Percentiles rank a stretch among this genome's conserved stretches.
These are phyloP conservation scores for Spathaspora girioi DNA, from an alignment of 805 yeast species.

Conservation along the genomic window DNA sequence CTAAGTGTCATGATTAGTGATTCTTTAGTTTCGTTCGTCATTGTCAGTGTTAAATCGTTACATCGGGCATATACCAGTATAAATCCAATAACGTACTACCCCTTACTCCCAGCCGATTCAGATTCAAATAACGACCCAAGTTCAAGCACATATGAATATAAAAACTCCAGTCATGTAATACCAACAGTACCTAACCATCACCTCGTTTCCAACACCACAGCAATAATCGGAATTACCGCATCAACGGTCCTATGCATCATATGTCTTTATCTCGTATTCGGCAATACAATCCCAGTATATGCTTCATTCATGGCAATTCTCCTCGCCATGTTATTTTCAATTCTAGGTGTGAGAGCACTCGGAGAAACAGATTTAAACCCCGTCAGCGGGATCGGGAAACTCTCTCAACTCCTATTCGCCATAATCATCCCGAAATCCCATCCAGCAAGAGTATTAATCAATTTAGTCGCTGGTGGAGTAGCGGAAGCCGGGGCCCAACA, in stretches of 20 bases:
- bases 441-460: slow-evolving; percentile 80
- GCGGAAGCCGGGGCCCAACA: slow-evolving; percentile 99
- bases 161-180: neutral
- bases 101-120: slow-evolving; percentile 1
- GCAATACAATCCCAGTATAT: slow-evolving; percentile 64
- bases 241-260: slow-evolving; percentile 69
- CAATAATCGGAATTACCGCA: slow-evolving; percentile 55
- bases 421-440: slow-evolving; percentile 67
- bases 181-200: slow-evolving; percentile 21
- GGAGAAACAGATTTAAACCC: slow-evolving; percentile 98
- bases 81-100: neutral
- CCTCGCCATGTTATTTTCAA: slow-evolving; percentile 73
- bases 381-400: slow-evolving; percentile 92
- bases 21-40: slow-evolving; percentile 74
- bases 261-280: slow-evolving; percentile 67
- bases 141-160: slow-evolving; percentile 3
- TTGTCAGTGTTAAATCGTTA: slow-evolving; percentile 49
- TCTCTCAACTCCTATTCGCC: slow-evolving; percentile 87
- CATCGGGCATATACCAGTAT: neutral
- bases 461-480: slow-evolving; percentile 91
- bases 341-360: slow-evolving; percentile 86
- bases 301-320: slow-evolving; percentile 66
- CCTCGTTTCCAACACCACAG: slow-evolving; percentile 48
- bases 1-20: slow-evolving; percentile 93
- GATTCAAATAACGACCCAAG: slow-evolving; percentile 4